Base-by-base conservation (phyloP, 345 rosid genomes). In the Salix brachista region DNA sequence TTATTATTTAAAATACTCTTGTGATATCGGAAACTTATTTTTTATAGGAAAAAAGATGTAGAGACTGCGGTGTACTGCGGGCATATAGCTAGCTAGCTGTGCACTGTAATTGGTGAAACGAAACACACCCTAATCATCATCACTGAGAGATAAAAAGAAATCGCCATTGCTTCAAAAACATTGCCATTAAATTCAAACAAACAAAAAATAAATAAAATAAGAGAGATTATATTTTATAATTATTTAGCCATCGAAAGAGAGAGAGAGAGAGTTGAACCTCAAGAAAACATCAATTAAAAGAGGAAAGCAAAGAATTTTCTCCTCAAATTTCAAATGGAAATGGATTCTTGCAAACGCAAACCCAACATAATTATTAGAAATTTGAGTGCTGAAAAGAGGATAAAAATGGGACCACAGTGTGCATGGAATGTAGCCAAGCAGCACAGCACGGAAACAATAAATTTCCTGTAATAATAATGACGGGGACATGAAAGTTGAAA, bases 401-500 rank as follows among this genome's bases (percentile, higher is more conserved):
- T 28, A 65, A 65, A 5, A 23, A 21, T 2, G 65, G 81, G 78
- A 74, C 79, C 84, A 78, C 67, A 25, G 0, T 0, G 14, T 2
- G 37, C 56, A 26, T 56, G 16, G 61, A 69, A 65, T 65, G 67
- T 71, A 37, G 65, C 67, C 8, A 8, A n/a, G 44, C 69, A 39
- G 25, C 52, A 41, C 69, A 39, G 25, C 52, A 41, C 21, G 60
- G 23, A 32, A 65, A 50, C 70, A 56, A 39, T 34, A 36, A 17
- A n/a, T 69, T 42, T 56, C 48, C 21, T 34, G 75, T 39, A 73
- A 73, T 73, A 21, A 69, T 39, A 19, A 6, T 17, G 50, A 68
- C 68, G 80, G 77, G 32, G 75, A 79, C 85, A 50, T 61, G 36
- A n/a, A n/a, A n/a, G n/a, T n/a, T n/a, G n/a, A 75, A 79, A 75